phyloP scores from a whole-genome alignment of 192 early-diverging fungal species.

The Neocallimastix lanati region DNA sequence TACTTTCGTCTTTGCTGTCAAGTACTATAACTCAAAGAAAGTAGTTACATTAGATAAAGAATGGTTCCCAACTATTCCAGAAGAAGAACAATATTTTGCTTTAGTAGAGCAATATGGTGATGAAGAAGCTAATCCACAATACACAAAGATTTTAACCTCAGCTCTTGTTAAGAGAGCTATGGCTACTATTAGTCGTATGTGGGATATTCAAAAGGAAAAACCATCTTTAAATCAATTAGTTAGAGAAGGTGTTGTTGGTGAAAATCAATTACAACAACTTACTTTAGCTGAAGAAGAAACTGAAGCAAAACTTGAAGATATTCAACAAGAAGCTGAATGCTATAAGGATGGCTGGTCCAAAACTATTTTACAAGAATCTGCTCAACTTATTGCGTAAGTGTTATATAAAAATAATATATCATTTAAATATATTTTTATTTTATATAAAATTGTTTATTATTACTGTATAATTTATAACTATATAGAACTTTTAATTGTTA shows the following conservation, averaged over 20 bases:
- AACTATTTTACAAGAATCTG: not conserved
- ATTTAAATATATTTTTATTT: too few relatives aligned
- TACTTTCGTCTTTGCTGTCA: not conserved
- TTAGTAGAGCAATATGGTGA: not conserved
- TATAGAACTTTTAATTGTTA: too few relatives aligned
- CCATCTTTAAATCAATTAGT: not conserved
- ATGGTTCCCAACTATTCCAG: not conserved
- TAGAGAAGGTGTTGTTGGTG: not conserved
- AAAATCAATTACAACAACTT: not conserved
- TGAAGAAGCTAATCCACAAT: not conserved
- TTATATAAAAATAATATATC: too few relatives aligned
- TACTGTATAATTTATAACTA: too few relatives aligned
- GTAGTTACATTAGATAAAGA: not conserved
- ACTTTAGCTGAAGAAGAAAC: not conserved
- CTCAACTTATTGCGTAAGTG: not conserved
- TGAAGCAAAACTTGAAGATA: not conserved
- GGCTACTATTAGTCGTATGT: not conserved
- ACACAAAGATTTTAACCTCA: not conserved
- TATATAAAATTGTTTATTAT: too few relatives aligned
- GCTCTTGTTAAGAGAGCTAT: not conserved
- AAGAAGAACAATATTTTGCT: not conserved
- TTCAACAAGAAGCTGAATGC: not conserved
- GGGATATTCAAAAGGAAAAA: not conserved
- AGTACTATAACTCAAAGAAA: not conserved
- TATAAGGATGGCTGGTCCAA: not conserved